A percentile compares a stretch with the other conserved stretches of the same genome.
Evolutionary conservation across 768 basidiomycete genomes (phyloP).

Genomic region (Mycena albidolilacea): DNA sequence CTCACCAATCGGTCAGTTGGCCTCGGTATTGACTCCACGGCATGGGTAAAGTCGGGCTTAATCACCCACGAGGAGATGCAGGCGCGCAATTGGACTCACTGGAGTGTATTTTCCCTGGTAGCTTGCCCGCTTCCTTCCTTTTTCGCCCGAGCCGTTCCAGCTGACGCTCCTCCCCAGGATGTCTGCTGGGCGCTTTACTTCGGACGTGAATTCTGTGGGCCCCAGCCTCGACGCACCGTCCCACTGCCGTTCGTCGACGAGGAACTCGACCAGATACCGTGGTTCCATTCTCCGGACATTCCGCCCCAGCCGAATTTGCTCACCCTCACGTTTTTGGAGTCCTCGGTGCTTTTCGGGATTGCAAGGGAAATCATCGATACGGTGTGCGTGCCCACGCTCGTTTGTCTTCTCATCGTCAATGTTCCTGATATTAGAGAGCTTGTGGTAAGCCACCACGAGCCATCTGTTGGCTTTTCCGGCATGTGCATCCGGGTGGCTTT

Average conservation of each 20-base stretch:
- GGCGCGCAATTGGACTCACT: constrained; percentile 58
- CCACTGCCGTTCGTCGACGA: constrained; percentile 53
- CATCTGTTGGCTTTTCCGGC: too few relatives aligned
- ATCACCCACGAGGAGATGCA: constrained; percentile 54
- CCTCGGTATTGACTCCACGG: constrained; percentile 54
- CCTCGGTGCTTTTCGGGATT: constrained; percentile 50
- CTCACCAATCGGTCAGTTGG: constrained; percentile 48
- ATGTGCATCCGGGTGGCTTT: too few relatives aligned
- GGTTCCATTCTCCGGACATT: constrained; percentile 48
- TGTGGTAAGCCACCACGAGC: too few relatives aligned
- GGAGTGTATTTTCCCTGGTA: constrained; percentile 54
- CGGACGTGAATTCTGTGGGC: constrained; percentile 55
- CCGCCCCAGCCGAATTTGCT: constrained; percentile 42
- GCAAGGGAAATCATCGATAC: constrained; percentile 51
- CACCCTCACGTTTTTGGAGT: constrained; percentile 49
- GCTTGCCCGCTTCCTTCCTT: not conserved
- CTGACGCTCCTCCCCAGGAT: constrained; percentile 41
- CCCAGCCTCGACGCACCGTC: constrained; percentile 40
- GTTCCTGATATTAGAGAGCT: too few relatives aligned
- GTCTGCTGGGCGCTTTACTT: constrained; percentile 62
- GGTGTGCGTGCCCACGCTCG: constrained; percentile 39
- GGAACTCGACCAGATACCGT: constrained; percentile 50
- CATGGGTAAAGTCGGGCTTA: constrained; percentile 54
- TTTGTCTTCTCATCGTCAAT: not conserved
- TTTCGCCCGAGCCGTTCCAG: not conserved